Conservation (phyloP, 768 basidiomycete species). For the Mycena kentingensis region DNA sequence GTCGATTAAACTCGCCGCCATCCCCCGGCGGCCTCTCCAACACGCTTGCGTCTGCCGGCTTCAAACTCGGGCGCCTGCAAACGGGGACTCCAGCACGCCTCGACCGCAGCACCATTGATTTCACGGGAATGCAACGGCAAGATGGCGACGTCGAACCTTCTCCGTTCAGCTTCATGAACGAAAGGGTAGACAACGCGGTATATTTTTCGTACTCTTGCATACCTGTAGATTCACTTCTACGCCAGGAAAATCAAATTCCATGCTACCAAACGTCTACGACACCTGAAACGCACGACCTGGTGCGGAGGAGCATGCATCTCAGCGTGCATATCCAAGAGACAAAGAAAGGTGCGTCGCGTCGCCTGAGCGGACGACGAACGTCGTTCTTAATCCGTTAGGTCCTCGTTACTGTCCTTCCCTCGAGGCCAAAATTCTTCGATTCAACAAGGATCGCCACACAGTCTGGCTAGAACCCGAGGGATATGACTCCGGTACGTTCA, state of each 20-base stretch:
- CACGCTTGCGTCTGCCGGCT: constrained; percentile 73
- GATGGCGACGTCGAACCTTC: constrained; percentile 63
- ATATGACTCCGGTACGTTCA: constrained; percentile 70
- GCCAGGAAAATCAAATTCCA: constrained; percentile 67
- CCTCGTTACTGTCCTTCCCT: constrained; percentile 92
- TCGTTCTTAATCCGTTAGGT: constrained; percentile 42
- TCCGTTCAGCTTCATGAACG: constrained; percentile 78
- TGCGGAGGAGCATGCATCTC: constrained; percentile 72
- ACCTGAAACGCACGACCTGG: constrained; percentile 68
- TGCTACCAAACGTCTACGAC: constrained; percentile 80
- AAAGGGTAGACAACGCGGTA: constrained; percentile 71
- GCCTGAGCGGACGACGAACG: background rate
- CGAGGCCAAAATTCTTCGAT: constrained; percentile 83
- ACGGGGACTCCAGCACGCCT: constrained; percentile 86
- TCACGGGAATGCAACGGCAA: constrained; percentile 59
- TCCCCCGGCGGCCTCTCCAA: constrained; percentile 69
- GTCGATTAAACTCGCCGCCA: constrained; percentile 71
- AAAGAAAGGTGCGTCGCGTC: constrained; percentile 60
- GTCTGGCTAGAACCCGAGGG: constrained; percentile 94
- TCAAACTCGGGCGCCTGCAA: constrained; percentile 81
- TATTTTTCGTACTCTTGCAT: constrained; percentile 21
- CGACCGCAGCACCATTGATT: constrained; percentile 70
- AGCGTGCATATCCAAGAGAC: constrained; percentile 89
- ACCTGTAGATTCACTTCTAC: constrained; percentile 11
- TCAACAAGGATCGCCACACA: constrained; percentile 69